Evolutionary conservation across 106 monocot genomes (phyloP), one percentile per base, ranked within the genome.

Genomic region (Dioscorea zingiberensis): DNA sequence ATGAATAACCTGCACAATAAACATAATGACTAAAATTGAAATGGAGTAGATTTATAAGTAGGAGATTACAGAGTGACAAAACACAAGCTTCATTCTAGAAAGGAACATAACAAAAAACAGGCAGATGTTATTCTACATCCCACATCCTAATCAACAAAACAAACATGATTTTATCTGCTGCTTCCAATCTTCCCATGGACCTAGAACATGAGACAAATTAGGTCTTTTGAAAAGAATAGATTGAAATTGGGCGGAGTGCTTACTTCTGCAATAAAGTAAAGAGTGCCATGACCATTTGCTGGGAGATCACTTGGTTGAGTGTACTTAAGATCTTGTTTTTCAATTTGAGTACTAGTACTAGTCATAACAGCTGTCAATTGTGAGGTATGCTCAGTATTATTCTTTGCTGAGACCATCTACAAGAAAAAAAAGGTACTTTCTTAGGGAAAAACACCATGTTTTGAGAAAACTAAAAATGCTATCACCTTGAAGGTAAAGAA

Each of bases 1-100:
- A 70, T 97, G 91, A 49, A 97, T 67, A 62, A 92, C 95, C 95
- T 97, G 78, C 12, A 77, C 26, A 59, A 65, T 47, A 59, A 25
- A 19, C 38, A 38, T 19, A 55, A 66, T 0, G 7, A 67, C 12
- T 38, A 55, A 27, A 8, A 65, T 16, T 46, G 18, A 63, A 49
- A 53, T 44, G 13, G 18, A 55, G 15, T 51, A 18, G 51, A 58
- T 38, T 38, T 38, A 38, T 38, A 38, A 38, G 4, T 38, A 38
- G 38, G 38, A 8, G 38, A 38, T 38, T 38, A n/a, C n/a, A n/a
- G n/a, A n/a, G n/a, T n/a, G n/a, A n/a, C n/a, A n/a, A n/a, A n/a
- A n/a, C n/a, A n/a, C n/a, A n/a, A n/a, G n/a, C n/a, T n/a, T n/a
- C n/a, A n/a, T n/a, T n/a, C n/a, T n/a, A n/a, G n/a, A n/a, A n/a